Percentiles rank a stretch among this genome's conserved stretches.
Evolutionary conservation across 1,284 basidiomycete genomes (phyloP).

Genomic region (Pseudozyma flocculosa): DNA sequence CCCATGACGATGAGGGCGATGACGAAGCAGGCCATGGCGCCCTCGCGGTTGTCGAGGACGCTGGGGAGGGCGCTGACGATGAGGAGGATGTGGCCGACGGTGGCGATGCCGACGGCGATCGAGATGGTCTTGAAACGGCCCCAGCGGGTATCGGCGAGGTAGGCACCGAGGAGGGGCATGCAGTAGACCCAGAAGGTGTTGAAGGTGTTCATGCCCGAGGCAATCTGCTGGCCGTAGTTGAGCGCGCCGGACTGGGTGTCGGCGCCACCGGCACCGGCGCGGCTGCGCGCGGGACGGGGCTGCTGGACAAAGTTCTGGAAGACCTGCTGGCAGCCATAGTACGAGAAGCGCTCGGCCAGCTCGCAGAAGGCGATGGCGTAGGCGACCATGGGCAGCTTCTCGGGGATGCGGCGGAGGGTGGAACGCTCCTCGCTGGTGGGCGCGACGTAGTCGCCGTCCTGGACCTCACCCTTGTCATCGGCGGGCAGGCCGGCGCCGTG

Average conservation of each 20-base stretch:
- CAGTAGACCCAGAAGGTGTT: slow-evolving; percentile 55
- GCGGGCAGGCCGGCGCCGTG: slow-evolving; percentile 19
- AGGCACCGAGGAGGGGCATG: slow-evolving; percentile 55
- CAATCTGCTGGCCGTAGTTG: slow-evolving; percentile 49
- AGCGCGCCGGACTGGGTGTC: slow-evolving; percentile 50
- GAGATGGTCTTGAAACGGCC: slow-evolving; percentile 62
- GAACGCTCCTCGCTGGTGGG: slow-evolving; percentile 49
- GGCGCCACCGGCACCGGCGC: slow-evolving; percentile 41
- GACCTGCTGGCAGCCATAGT: slow-evolving; percentile 52
- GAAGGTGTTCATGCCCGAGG: slow-evolving; percentile 54
- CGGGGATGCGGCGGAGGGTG: slow-evolving; percentile 51
- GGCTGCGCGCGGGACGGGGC: slow-evolving; percentile 35
- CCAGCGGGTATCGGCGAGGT: slow-evolving; percentile 59
- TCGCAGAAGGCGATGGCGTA: slow-evolving; percentile 55
- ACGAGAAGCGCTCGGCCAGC: slow-evolving; percentile 56
- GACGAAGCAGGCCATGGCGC: slow-evolving; percentile 67
- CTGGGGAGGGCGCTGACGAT: slow-evolving; percentile 72
- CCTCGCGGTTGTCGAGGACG: slow-evolving; percentile 65
- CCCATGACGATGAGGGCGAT: slow-evolving; percentile 55
- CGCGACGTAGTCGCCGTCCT: slow-evolving; percentile 24
- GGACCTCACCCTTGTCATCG: slow-evolving; percentile 13
- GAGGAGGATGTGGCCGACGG: slow-evolving; percentile 69
- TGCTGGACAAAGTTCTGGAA: slow-evolving; percentile 55
- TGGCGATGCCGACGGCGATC: slow-evolving; percentile 57
- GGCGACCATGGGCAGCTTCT: slow-evolving; percentile 48